Evolutionary conservation across 768 basidiomycete genomes (phyloP).

Genomic region (Tephrocybe sp.): DNA sequence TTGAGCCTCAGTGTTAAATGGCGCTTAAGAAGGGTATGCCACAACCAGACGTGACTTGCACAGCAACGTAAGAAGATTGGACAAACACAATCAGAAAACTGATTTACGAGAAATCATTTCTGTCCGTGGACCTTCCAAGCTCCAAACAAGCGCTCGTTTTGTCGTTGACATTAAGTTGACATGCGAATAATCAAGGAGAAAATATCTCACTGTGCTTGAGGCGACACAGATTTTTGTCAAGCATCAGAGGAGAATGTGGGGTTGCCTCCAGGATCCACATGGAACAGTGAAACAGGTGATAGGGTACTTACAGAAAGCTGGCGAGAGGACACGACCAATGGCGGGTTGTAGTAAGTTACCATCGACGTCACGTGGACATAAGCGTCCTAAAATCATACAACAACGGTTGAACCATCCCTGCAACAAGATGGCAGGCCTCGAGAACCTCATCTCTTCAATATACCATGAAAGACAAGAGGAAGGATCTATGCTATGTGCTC

Average conservation of each 20-base stretch:
- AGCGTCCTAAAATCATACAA: constrained; percentile 7
- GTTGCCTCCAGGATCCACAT: too few relatives aligned
- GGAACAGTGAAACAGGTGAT: not conserved
- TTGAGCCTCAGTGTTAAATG: not conserved
- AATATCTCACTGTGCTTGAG: too few relatives aligned
- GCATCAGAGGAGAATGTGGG: too few relatives aligned
- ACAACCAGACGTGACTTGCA: not conserved
- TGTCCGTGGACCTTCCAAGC: too few relatives aligned
- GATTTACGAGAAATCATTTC: too few relatives aligned
- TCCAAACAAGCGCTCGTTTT: too few relatives aligned
- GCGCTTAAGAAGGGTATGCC: not conserved
- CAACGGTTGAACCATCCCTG: not conserved
- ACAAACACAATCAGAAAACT: not conserved
- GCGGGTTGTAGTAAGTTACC: too few relatives aligned
- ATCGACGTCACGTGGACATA: constrained; percentile 4
- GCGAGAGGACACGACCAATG: not conserved
- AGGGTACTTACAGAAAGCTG: not conserved
- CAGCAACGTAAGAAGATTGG: too few relatives aligned
- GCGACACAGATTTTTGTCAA: too few relatives aligned
- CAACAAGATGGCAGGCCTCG: constrained; percentile 40
- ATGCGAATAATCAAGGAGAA: too few relatives aligned
- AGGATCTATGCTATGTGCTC: constrained; percentile 84
- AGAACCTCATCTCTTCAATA: constrained; percentile 51
- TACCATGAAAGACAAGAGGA: constrained; percentile 79
- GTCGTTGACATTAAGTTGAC: too few relatives aligned